Percentiles rank a stretch among this genome's conserved stretches.
These are phyloP conservation scores for Calamus simplicifolius DNA, from an alignment of 176 grass and related monocot genomes.

Conservation along the genomic window DNA sequence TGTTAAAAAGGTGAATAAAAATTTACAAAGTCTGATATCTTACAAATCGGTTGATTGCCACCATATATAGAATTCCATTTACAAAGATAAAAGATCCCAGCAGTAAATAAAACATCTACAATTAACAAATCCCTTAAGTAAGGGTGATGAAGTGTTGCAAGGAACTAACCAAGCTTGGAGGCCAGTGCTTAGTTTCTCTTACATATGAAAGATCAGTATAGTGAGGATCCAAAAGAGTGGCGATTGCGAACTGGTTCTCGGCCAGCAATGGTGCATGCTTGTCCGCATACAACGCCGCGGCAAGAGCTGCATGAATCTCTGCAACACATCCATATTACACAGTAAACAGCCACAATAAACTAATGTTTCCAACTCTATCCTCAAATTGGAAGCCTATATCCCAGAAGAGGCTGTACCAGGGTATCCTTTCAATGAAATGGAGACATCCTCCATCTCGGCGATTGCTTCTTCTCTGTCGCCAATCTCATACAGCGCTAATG, in stretches of 20 bases:
- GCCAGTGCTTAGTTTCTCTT: slow-evolving; percentile 90
- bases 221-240: slow-evolving; percentile 90
- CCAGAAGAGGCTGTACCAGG: slow-evolving; percentile 28
- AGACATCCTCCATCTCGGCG: slow-evolving; percentile 97
- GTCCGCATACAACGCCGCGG: slow-evolving; percentile 86
- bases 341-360: too few species aligned
- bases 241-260: slow-evolving; percentile 94
- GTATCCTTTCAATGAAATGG: slow-evolving; percentile 87
- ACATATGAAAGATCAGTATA: slow-evolving; percentile 92
- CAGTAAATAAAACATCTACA: too few species aligned
- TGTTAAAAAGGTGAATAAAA: too few species aligned
- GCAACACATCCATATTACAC: slow-evolving; percentile 2
- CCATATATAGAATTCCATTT: too few species aligned
- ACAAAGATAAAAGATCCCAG: too few species aligned
- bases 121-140: slow-evolving; percentile 23
- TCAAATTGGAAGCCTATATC: background rate
- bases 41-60: too few species aligned
- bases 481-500: slow-evolving; percentile 86
- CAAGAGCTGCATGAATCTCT: slow-evolving; percentile 94
- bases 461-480: slow-evolving; percentile 88
- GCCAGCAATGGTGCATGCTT: slow-evolving; percentile 79
- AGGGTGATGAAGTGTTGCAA: slow-evolving; percentile 77
- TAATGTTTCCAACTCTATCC: too few species aligned
- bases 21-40: too few species aligned
- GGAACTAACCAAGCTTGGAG: slow-evolving; percentile 70